Base-by-base conservation (phyloP, 2,329 filamentous ascomycete species). In the Teratosphaeria epicoccoides region DNA sequence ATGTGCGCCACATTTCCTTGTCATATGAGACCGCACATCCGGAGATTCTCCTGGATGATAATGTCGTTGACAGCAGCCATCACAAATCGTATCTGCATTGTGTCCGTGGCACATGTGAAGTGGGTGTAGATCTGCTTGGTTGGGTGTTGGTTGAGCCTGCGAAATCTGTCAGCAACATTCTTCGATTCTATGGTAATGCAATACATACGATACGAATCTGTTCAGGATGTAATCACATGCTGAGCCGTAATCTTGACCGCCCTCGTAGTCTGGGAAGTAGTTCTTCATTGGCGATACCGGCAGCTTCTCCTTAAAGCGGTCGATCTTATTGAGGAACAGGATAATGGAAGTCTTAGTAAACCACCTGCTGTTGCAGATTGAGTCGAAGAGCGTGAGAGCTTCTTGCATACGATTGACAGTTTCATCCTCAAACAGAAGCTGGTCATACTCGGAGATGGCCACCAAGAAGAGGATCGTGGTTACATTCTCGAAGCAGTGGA, bases 51-150 rank as follows among this genome's bases (percentile, higher is more conserved):
- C 77, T 98, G 93, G 71, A 98, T 98, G 75, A 98, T 98, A 71
- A 98, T 98, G 75, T 98, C 93, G 75, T 98, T 98, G 67, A 98
- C 93, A 61, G 93, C 93, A 56, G 91, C 90, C 93, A 98, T 98
- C 73, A 98, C 93, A 78, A 98, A 97, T 68, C 93, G 85, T 65
- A 98, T 98, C 73, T 98, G 93, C 66, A 93, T 96, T 26, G 93
- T 98, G 69, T 98, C 93, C 47, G 93, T 98, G 55, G 93, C 93
- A 70, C 93, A 97, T 48, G 93, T 98, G 75, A 98, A 98, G 73
- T 97, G 93, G 54, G 93, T 98, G 79, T 98, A 98, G 71, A 98
- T 97, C 72, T 98, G 93, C 79, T 98, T 98, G 51, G 89, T 95
- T 77, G 97, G 93, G 70, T 96, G 91, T 74, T 97, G 93, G 76